phyloP scores from a whole-genome alignment of 148 eudicot species.

The Rhododendron molle region DNA sequence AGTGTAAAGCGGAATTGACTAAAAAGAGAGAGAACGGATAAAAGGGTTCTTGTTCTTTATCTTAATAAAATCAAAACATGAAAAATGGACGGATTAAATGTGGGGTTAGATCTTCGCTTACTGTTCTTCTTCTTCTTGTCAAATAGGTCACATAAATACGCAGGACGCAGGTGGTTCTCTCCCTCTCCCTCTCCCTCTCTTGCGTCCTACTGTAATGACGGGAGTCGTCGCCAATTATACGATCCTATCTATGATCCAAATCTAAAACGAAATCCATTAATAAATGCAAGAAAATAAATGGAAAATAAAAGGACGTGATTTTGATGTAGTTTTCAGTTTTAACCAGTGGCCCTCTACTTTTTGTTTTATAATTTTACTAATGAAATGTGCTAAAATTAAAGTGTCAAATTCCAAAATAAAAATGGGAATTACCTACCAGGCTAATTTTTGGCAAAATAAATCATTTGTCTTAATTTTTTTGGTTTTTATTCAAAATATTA shows the following conservation, averaged over 20 bases:
- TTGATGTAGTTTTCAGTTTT: too few relatives aligned
- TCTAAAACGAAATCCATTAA: not conserved
- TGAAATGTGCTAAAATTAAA: too few relatives aligned
- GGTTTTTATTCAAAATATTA: too few relatives aligned
- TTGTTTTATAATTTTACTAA: too few relatives aligned
- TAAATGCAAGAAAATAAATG: not conserved
- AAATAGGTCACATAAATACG: not conserved
- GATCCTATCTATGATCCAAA: not conserved
- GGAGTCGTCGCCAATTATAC: constrained; percentile 7
- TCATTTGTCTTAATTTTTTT: too few relatives aligned
- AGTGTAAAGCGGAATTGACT: constrained; percentile 4
- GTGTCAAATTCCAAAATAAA: too few relatives aligned
- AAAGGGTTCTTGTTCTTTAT: not conserved
- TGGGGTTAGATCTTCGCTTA: not conserved
- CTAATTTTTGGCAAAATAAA: too few relatives aligned
- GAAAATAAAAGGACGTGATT: not conserved
- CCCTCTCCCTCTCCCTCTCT: not conserved
- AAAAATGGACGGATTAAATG: not conserved
- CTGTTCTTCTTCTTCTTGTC: not conserved
- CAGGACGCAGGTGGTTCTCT: not conserved
- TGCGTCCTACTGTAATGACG: not conserved
- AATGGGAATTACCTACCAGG: too few relatives aligned
- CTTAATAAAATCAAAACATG: not conserved
- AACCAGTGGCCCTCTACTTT: too few relatives aligned
- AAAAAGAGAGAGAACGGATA: not conserved